Conservation (phyloP, 768 basidiomycete species). For the Pleurotus ostreatus region DNA sequence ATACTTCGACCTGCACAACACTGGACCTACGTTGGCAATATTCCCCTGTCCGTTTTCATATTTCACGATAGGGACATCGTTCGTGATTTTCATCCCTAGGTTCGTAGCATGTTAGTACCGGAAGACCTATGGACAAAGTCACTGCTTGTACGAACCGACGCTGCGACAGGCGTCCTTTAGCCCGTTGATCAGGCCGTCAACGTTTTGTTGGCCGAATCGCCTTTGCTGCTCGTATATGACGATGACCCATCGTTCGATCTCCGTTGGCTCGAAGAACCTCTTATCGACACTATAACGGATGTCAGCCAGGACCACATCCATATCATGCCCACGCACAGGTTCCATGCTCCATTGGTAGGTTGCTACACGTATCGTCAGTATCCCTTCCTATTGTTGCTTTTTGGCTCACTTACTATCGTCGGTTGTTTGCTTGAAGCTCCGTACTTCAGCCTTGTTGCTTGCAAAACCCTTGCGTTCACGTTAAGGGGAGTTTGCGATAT, state of each 20-base stretch:
- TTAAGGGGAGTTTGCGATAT: conserved; percentile 42
- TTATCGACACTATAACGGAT: conserved; percentile 58
- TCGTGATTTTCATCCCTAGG: conserved; percentile 55
- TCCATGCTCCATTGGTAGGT: conserved; percentile 72
- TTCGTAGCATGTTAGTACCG: too few species aligned
- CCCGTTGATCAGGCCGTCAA: conserved; percentile 50
- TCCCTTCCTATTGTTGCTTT: too few species aligned
- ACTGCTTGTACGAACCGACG: conserved; percentile 48
- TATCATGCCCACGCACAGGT: conserved; percentile 46
- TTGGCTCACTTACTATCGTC: conserved; percentile 45
- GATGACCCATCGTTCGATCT: conserved; percentile 56
- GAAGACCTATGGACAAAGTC: neutral
- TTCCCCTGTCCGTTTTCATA: conserved; percentile 58
- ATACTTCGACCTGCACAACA: neutral
- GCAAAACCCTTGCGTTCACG: conserved; percentile 61
- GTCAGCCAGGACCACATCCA: neutral
- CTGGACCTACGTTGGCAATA: conserved; percentile 32
- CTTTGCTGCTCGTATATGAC: conserved; percentile 60
- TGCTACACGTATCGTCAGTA: conserved; percentile 25
- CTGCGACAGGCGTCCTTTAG: conserved; percentile 43
- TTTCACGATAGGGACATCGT: conserved; percentile 37
- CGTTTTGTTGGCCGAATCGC: conserved; percentile 50
- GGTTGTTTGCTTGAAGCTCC: conserved; percentile 51
- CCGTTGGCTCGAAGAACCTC: conserved; percentile 54
- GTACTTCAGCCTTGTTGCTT: conserved; percentile 64